Percentiles rank a stretch among this genome's conserved stretches.
These are phyloP conservation scores for Gossypium rotundifolium DNA, from an alignment of 345 rosid species.

Conservation along the genomic window DNA sequence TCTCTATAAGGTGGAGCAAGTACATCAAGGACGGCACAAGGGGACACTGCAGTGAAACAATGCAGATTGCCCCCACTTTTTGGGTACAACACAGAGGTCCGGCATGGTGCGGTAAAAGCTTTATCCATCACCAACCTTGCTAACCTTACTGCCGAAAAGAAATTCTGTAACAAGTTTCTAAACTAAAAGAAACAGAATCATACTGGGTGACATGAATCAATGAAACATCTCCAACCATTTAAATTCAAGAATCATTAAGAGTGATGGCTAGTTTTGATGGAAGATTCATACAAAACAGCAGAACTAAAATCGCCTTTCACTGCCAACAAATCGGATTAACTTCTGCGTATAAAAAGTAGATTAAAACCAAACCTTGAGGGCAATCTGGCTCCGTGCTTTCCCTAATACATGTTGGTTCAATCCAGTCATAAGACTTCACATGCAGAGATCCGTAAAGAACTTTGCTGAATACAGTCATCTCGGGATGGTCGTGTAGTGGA, in stretches of 20 bases:
- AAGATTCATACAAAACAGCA: not conserved
- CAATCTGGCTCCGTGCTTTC: slow-evolving; percentile 40
- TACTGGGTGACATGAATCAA: not conserved
- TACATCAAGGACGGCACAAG: slow-evolving; percentile 85
- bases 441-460: slow-evolving; percentile 87
- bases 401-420: slow-evolving; percentile 59
- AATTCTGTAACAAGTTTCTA: not conserved
- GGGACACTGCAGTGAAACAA: slow-evolving; percentile 83
- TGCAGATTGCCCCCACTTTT: slow-evolving; percentile 84
- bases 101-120: slow-evolving; percentile 59
- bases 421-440: slow-evolving; percentile 93
- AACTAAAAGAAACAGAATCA: not conserved
- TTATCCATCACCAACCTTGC: slow-evolving; percentile 59
- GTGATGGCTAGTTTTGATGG: not conserved
- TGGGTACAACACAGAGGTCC: slow-evolving; percentile 68
- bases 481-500: slow-evolving; percentile 94
- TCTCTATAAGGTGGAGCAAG: slow-evolving; percentile 86
- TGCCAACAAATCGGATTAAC: not conserved
- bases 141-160: slow-evolving; percentile 53
- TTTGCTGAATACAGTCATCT: slow-evolving; percentile 93
- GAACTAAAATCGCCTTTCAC: not conserved
- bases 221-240: too few species aligned
- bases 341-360: slow-evolving; percentile 6
- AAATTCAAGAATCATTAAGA: too few species aligned
- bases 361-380: slow-evolving; percentile 33